These are phyloP conservation scores for Mycena venus DNA, from an alignment of 768 basidiomycete genomes.

Conservation along the genomic window DNA sequence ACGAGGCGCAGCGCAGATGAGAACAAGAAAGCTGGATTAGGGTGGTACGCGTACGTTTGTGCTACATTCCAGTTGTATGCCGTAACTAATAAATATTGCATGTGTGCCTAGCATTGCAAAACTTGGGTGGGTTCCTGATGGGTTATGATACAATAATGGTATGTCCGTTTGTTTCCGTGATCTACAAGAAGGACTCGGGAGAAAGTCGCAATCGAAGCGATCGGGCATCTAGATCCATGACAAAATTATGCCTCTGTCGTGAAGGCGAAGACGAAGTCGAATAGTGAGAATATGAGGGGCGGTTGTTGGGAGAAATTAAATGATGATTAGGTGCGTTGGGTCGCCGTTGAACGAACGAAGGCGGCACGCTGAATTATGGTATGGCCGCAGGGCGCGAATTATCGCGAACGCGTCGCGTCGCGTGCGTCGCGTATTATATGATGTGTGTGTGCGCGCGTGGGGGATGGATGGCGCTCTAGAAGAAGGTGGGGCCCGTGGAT, in stretches of 20 bases:
- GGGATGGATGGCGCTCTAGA: slow-evolving; percentile 52
- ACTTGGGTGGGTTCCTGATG: slow-evolving; percentile 10
- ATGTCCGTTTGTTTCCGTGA: slow-evolving; percentile 48
- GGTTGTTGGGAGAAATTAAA: background rate
- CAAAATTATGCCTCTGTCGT: slow-evolving; percentile 26
- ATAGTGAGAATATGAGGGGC: slow-evolving; percentile 1
- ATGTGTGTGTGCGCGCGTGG: slow-evolving; percentile 1
- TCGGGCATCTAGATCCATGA: slow-evolving; percentile 30
- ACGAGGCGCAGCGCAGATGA: slow-evolving; percentile 1
- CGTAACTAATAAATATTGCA: slow-evolving; percentile 31
- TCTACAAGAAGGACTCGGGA: slow-evolving; percentile 43
- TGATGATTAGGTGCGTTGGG: slow-evolving; percentile 30
- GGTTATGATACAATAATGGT: slow-evolving; percentile 40
- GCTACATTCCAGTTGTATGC: slow-evolving; percentile 26
- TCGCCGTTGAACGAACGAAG: slow-evolving; percentile 20
- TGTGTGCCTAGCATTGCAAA: slow-evolving; percentile 5
- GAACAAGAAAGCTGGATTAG: slow-evolving; percentile 16
- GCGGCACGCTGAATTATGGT: slow-evolving; percentile 24
- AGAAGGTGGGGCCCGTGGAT: slow-evolving; percentile 69
- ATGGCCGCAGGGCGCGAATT: slow-evolving; percentile 23
- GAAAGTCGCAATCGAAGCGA: slow-evolving; percentile 36
- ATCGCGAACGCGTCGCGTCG: slow-evolving; percentile 18
- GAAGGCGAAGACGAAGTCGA: slow-evolving; percentile 15
- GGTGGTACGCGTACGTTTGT: slow-evolving; percentile 21
- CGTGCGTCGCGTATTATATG: slow-evolving; percentile 16